Conservation (phyloP, 306 rosid species). For the Malus orientalis region DNA sequence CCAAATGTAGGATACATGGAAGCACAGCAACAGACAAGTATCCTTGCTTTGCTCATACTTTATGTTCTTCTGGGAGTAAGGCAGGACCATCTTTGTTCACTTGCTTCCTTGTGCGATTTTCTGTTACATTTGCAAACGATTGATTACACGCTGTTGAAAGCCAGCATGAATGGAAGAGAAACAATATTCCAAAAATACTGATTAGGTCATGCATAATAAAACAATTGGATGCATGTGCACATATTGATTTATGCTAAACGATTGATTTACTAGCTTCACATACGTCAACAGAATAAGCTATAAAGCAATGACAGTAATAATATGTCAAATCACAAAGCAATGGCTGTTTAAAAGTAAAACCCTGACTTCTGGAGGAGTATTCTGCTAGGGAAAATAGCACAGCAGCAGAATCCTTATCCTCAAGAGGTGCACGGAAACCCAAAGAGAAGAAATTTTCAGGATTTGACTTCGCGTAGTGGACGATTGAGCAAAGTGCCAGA, state of each 20-base stretch:
- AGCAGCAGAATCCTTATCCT: slow-evolving; percentile 43
- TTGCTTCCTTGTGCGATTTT: too few species aligned
- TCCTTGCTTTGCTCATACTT: too few species aligned
- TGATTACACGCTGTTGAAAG: too few species aligned
- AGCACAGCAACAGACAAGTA: not conserved
- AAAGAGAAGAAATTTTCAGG: slow-evolving; percentile 54
- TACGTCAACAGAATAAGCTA: not conserved
- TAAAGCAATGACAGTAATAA: not conserved
- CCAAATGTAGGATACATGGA: too few species aligned
- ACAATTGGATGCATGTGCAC: not conserved
- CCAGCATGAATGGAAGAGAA: too few species aligned
- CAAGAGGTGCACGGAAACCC: slow-evolving; percentile 53
- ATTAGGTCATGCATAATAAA: not conserved
- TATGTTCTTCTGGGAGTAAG: too few species aligned
- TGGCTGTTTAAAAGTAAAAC: slow-evolving; percentile 29
- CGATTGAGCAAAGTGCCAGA: slow-evolving; percentile 58
- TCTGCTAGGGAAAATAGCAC: slow-evolving; percentile 27
- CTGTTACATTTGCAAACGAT: too few species aligned
- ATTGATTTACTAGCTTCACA: not conserved
- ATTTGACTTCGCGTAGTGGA: slow-evolving; percentile 66
- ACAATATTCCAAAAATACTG: not conserved
- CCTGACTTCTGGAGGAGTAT: slow-evolving; percentile 36
- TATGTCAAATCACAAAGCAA: slow-evolving; percentile 1
- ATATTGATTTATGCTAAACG: not conserved
- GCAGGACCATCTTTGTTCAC: too few species aligned